Base-by-base conservation (phyloP, 2,329 filamentous ascomycete species). In the Cercospora janseana region DNA sequence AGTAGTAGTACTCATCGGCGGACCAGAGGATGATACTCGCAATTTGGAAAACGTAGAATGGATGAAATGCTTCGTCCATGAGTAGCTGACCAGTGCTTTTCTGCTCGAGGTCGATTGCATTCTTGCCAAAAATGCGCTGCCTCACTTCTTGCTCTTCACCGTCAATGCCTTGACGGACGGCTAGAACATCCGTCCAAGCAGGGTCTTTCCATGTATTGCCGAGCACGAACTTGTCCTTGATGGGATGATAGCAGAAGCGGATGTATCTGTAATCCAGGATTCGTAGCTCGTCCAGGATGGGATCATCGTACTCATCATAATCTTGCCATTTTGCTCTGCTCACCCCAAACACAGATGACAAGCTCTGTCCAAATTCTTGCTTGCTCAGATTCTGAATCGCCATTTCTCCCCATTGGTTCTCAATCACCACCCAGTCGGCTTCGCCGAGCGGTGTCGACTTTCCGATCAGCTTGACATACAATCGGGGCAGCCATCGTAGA, bases 331-430 rank as follows among this genome's bases (percentile, higher is more conserved):
- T 74, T 42, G 77, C 69, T 69, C 88, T 89, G 1, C 78, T 72
- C 2, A 78, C 69, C 0, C 87, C 87, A 64, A 92, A 92, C 1
- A 86, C 77, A 0, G 81, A 82, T 2, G 82, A 85, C 31, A 86
- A 69, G n/a, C 79, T 75, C 50, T 80, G 77, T 6, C 78, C 81
- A 63, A 85, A 86, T 6, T 66, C 67, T 58, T 82, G 72, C 38
- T 69, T 74, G 51, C 77, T 76, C 9, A 97, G 78, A 42, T 82
- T 66, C 63, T 95, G 80, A n/a, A 93, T 80, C 9, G 79, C 77
- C 69, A 97, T 87, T 69, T 97, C 92, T 42, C 87, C 87, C 92
- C 93, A 97, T 78, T 97, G 90, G 64, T 98, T 96, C 79, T 96
- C 93, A 57, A 97, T 81, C 21, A 95, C 91, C 34, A 95, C 85